Base-by-base conservation (phyloP, 352 stramenopile genomes). In the Phytophthora lateralis region DNA sequence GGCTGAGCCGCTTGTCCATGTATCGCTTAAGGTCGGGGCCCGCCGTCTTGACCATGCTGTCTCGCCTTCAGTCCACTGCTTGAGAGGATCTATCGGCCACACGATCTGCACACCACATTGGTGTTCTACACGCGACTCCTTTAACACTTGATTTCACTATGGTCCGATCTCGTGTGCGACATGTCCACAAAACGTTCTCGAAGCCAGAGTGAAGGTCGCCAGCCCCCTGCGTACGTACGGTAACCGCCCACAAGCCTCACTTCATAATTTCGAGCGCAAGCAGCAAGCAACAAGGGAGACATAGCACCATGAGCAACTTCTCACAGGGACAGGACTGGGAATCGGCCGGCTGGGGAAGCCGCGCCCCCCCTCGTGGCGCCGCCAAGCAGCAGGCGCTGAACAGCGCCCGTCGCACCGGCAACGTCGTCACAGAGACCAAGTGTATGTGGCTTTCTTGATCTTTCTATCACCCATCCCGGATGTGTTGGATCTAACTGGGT, bases 1-100 rank as follows among this genome's bases (percentile, higher is more conserved):
- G 71, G 69, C 82, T 93, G 50, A 99, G 69, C 37, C 80, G 86
- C 83, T 98, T 98, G 80, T 98, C 95, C 96, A 98, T 97, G 81
- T 93, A 96, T 50, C 89, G 80, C 80, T 95, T 96, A 63, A 96
- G 80, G 71, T 96, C 88, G 20, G 88, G 88, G 45, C 82, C 86
- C 34, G 81, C 79, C 12, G 78, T 78, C 61, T 94, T 94, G 47
- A 90, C 81, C 85, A 92, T 94, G 18, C 53, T 30, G 15, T 26
- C 38, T 32, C 46, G 64, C 69, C 34, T 46, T 69, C n/a, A 14
- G 41, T 55, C 46, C 17, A 55, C 52, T 60, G 24, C 43, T 60
- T 54, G 27, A 6, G 12, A 29, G 42, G 45, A 53, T 60, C 20
- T 51, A 12, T 37, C 3, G 10, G 18, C 11, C 44, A 63, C 59